These are phyloP conservation scores for Syzygium syzygioides DNA, from an alignment of 441 rosid genomes.

Conservation along the genomic window DNA sequence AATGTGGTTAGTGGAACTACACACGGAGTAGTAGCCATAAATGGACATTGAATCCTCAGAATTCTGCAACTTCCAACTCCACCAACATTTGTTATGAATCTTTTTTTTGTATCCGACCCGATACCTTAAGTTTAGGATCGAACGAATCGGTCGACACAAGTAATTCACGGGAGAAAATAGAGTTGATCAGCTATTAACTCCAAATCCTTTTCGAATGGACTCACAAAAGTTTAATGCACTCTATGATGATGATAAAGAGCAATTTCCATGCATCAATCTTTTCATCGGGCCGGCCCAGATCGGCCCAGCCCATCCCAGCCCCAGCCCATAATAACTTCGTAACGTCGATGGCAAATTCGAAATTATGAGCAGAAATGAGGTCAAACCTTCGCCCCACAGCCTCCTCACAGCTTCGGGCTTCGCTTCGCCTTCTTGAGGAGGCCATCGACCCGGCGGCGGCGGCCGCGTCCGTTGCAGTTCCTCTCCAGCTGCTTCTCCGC, in stretches of 20 bases:
- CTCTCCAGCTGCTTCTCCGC: neutral
- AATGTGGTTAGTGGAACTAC: neutral
- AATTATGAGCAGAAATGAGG: neutral
- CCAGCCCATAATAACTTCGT: neutral
- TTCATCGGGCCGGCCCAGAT: neutral
- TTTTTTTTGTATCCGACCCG: neutral
- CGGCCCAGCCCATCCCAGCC: neutral
- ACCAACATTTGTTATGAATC: too few relatives aligned
- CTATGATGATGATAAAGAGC: too few relatives aligned
- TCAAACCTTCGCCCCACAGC: neutral
- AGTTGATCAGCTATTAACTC: rapidly evolving
- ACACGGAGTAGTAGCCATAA: neutral
- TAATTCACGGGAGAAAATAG: neutral
- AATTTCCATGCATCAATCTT: neutral
- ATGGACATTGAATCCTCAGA: neutral
- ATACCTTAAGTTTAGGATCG: neutral
- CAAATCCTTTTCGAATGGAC: neutral
- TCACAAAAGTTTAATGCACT: neutral
- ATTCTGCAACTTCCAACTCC: neutral
- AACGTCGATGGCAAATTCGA: neutral
- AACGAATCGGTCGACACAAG: neutral
- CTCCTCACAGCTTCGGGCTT: neutral
- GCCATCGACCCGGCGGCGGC: neutral
- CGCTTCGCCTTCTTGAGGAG: neutral
- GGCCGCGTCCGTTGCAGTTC: neutral